These are phyloP conservation scores for Orobanche coerulescens DNA, from an alignment of 257 asterid genomes.

Conservation along the genomic window DNA sequence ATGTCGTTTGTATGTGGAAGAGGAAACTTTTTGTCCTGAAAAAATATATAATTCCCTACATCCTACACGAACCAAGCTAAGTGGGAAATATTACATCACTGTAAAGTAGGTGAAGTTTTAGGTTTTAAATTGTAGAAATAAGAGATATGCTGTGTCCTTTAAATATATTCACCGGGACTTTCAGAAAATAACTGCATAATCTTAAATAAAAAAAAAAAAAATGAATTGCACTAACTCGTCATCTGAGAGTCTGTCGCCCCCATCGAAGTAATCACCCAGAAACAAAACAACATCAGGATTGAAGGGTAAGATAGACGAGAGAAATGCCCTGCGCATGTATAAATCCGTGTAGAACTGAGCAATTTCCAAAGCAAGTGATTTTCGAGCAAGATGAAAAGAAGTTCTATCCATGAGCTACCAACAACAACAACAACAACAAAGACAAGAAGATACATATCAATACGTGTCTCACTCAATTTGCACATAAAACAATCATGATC, in stretches of 20 bases:
- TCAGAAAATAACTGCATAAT: not conserved
- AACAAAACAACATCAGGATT: constrained; percentile 75
- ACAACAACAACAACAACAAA: constrained; percentile 13
- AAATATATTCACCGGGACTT: not conserved
- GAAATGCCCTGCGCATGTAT: constrained; percentile 89
- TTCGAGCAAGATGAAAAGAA: constrained; percentile 67
- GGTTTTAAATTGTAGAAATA: no score
- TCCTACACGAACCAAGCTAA: no score
- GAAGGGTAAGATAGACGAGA: constrained; percentile 76
- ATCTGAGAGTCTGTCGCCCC: constrained; percentile 58
- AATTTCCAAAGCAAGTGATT: constrained; percentile 68
- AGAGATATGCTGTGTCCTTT: not conserved
- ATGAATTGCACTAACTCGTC: constrained; percentile 60
- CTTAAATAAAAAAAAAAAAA: not conserved
- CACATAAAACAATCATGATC: constrained; percentile 5
- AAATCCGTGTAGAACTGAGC: constrained; percentile 85
- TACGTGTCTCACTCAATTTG: not conserved
- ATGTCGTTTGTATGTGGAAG: no score
- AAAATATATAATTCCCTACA: no score
- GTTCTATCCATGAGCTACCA: constrained; percentile 88
- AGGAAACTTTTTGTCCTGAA: no score
- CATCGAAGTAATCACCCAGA: constrained; percentile 93
- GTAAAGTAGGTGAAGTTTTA: no score
- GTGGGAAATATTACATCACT: no score
- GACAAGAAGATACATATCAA: not conserved